A percentile compares a stretch with the other conserved stretches of the same genome.
phyloP scores from a whole-genome alignment of 805 yeast species.

The Candida sakaeoensis region DNA sequence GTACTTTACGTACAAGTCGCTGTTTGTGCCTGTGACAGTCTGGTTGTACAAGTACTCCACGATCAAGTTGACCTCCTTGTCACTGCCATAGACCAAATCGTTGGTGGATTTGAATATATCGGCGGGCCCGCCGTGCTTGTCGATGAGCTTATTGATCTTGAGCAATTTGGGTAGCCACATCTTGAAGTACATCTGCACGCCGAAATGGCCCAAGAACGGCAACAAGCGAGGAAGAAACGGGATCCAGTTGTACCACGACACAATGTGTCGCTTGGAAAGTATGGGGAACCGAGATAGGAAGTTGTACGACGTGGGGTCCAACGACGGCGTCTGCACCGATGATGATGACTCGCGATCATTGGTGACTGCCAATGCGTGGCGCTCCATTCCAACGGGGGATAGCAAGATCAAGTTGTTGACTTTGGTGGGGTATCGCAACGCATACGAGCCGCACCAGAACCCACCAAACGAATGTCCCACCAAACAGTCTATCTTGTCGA shows the following conservation, averaged over 20 bases:
- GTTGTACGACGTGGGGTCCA: slow-evolving; percentile 41
- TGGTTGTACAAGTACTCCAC: slow-evolving; percentile 42
- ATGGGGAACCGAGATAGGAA: slow-evolving; percentile 48
- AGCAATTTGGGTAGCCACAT: slow-evolving; percentile 40
- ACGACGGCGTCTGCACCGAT: slow-evolving; percentile 29
- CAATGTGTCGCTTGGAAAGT: slow-evolving; percentile 25
- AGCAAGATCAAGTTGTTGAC: slow-evolving; percentile 55
- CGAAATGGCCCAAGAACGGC: slow-evolving; percentile 42
- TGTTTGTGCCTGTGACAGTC: slow-evolving; percentile 33
- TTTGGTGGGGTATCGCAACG: slow-evolving; percentile 52
- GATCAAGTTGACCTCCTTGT: slow-evolving; percentile 31
- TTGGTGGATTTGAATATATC: slow-evolving; percentile 20
- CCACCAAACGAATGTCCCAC: slow-evolving; percentile 83
- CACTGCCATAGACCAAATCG: slow-evolving; percentile 36
- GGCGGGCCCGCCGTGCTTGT: slow-evolving; percentile 27
- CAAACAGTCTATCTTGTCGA: slow-evolving; percentile 54
- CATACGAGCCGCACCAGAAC: slow-evolving; percentile 62
- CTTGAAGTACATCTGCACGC: slow-evolving; percentile 30
- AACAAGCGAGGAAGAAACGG: slow-evolving; percentile 48
- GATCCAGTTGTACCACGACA: slow-evolving; percentile 36
- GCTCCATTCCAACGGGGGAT: slow-evolving; percentile 78
- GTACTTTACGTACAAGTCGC: slow-evolving; percentile 43
- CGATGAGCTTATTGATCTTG: slow-evolving; percentile 35
- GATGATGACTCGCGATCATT: too few species aligned
- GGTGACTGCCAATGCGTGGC: slow-evolving; percentile 58